Base-by-base conservation (phyloP, 1,284 basidiomycete species). In the Tilletia walkeri region DNA sequence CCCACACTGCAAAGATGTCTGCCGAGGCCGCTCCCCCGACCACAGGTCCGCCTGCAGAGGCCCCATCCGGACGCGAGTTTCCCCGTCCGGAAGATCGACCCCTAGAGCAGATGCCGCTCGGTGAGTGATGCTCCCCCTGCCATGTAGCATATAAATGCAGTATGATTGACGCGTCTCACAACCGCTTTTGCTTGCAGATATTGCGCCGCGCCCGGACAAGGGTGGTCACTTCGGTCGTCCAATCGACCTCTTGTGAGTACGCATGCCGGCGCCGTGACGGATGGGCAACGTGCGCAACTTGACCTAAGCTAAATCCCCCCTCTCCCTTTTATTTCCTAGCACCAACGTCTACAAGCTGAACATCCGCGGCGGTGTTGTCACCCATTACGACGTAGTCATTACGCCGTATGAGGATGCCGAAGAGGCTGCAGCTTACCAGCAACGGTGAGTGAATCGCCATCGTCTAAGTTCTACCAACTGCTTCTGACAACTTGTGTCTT, bases 331-430 rank as follows among this genome's bases (percentile, higher is more conserved):
- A 7, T 18, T n/a, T 53, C 14, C 16, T 38, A 63, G 59, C 34
- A 34, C 59, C 0, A 63, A 63, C n/a, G 34, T 63, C 38, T 63
- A 38, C 59, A 63, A 63, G 59, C 7, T 63, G 30, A 63, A 63
- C 36, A 36, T 63, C 38, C 7, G 34, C 14, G 36, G 59, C 36
- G 48, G n/a, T 0, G 61, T 49, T 20, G 61, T 74, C 16, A 67
- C 70, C 16, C 78, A 72, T 0, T 70, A 75, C 70, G 69, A 74
- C 48, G 71, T 78, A 47, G 65, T 72, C 10, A 78, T 80, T n/a
- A 39, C 36, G 16, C 59, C 59, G 30, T 24, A 39, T 6, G 67
- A 74, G 9, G 66, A 67, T 5, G 9, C 59, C 3, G 63, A 53
- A 41, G n/a, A 63, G 38, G 38, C 36, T 38, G 59, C 30, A 6